Evolutionary conservation across 164 flowering plant genomes (phyloP).

Genomic region (Euptelea pleiosperma): DNA sequence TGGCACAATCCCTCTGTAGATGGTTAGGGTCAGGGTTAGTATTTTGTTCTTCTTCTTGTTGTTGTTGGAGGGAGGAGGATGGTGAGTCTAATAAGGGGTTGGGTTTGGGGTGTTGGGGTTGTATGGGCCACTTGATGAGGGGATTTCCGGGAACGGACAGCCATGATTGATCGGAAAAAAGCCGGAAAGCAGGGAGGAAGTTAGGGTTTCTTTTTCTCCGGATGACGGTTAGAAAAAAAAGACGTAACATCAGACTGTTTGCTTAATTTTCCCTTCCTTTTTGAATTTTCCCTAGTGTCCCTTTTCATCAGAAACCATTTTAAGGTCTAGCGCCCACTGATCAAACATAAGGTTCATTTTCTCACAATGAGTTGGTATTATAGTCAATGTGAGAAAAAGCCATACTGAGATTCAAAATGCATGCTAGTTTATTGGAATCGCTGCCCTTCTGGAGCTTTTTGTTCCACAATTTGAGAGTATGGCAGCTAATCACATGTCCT

Average conservation of each 20-base stretch:
- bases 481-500: too few relatives aligned
- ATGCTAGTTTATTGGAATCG: too few relatives aligned
- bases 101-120: constrained; percentile 2
- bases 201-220: constrained; percentile 5
- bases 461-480: too few relatives aligned
- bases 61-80: not conserved
- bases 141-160: constrained; percentile 18
- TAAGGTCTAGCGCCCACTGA: too few relatives aligned
- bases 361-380: too few relatives aligned
- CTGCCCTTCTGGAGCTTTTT: too few relatives aligned
- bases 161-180: constrained; percentile 17
- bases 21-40: constrained; percentile 21
- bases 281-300: too few relatives aligned
- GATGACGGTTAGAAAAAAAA: not conserved
- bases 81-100: not conserved
- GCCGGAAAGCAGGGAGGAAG: not conserved
- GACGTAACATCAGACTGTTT: constrained; percentile 6
- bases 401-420: too few relatives aligned
- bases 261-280: too few relatives aligned
- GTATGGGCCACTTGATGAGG: constrained; percentile 20
- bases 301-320: too few relatives aligned
- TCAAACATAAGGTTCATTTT: too few relatives aligned
- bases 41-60: not conserved
- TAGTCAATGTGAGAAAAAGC: too few relatives aligned
- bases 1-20: constrained; percentile 26